These are phyloP conservation scores for Tolypocladium cylindrosporum DNA, from an alignment of 2,329 filamentous ascomycete genomes.

Conservation along the genomic window DNA sequence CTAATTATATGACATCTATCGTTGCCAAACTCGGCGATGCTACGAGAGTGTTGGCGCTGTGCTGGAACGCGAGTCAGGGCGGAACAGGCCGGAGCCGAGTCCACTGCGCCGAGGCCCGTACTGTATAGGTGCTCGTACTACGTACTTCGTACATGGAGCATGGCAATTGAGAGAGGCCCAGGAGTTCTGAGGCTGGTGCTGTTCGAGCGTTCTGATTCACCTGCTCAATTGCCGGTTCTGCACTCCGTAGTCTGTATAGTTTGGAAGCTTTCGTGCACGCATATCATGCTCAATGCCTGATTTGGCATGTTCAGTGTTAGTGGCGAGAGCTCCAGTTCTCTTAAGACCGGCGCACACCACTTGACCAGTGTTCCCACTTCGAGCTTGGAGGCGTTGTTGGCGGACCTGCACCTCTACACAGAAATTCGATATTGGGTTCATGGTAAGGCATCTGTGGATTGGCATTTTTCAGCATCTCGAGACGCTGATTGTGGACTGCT, in stretches of 20 bases:
- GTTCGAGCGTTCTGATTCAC: background rate
- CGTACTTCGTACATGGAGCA: no score
- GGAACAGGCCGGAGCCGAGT: background rate
- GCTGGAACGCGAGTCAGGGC: background rate
- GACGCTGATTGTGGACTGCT: background rate
- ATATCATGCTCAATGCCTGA: background rate
- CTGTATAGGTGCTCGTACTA: no score
- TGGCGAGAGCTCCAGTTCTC: no score
- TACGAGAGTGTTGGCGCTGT: background rate
- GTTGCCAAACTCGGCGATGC: background rate
- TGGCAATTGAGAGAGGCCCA: background rate
- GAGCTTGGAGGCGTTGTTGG: background rate
- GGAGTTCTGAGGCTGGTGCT: background rate
- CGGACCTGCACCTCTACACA: background rate
- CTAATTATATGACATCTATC: rapidly evolving
- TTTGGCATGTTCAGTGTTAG: background rate
- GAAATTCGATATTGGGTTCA: background rate
- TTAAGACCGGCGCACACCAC: no score
- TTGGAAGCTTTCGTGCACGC: background rate
- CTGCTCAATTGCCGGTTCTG: background rate
- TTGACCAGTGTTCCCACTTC: background rate
- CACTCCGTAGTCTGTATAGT: no score
- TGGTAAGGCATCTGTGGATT: background rate
- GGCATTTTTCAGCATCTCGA: background rate
- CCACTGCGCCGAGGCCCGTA: background rate